Evolutionary conservation across 768 basidiomycete genomes (phyloP).

Genomic region (Rhizopogon rudus): DNA sequence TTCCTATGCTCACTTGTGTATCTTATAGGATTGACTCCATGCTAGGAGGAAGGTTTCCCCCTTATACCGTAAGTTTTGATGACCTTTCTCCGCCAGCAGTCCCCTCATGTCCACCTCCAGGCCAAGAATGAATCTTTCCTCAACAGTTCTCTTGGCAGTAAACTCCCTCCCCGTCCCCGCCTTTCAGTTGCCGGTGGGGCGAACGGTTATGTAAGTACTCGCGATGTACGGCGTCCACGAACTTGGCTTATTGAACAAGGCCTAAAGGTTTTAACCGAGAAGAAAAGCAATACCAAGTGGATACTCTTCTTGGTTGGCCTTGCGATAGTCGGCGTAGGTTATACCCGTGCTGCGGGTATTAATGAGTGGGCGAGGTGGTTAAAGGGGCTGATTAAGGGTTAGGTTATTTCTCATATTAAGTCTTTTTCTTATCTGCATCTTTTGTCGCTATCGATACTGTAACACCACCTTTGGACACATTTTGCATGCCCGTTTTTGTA

Average conservation of each 20-base stretch:
- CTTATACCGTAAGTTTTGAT: slow-evolving; percentile 20
- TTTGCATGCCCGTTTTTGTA: too few relatives aligned
- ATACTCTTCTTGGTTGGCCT: slow-evolving; percentile 4
- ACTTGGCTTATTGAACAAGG: slow-evolving; percentile 13
- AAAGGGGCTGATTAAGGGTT: not conserved
- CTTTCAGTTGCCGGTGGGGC: not conserved
- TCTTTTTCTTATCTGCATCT: not conserved
- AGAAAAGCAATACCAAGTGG: slow-evolving; percentile 1
- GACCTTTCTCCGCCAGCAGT: not conserved
- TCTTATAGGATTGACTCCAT: slow-evolving; percentile 18
- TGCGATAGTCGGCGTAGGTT: slow-evolving; percentile 4
- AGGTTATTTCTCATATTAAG: not conserved
- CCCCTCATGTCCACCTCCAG: slow-evolving; percentile 3
- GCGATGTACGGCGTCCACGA: not conserved
- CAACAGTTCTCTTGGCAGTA: slow-evolving; percentile 6
- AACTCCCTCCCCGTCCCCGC: slow-evolving; percentile 18
- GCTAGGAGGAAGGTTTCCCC: slow-evolving; percentile 24
- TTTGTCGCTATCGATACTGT: too few relatives aligned
- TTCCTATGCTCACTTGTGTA: not conserved
- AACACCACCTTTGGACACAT: too few relatives aligned
- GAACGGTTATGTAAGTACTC: slow-evolving; percentile 6
- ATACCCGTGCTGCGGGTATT: slow-evolving; percentile 1
- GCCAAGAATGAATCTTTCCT: slow-evolving; percentile 21
- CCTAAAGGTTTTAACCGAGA: not conserved
- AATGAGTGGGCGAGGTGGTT: not conserved